A percentile compares a stretch with the other conserved stretches of the same genome.
phyloP scores from a whole-genome alignment of 2,329 filamentous ascomycete genomes.

The Xylariales sp. region DNA sequence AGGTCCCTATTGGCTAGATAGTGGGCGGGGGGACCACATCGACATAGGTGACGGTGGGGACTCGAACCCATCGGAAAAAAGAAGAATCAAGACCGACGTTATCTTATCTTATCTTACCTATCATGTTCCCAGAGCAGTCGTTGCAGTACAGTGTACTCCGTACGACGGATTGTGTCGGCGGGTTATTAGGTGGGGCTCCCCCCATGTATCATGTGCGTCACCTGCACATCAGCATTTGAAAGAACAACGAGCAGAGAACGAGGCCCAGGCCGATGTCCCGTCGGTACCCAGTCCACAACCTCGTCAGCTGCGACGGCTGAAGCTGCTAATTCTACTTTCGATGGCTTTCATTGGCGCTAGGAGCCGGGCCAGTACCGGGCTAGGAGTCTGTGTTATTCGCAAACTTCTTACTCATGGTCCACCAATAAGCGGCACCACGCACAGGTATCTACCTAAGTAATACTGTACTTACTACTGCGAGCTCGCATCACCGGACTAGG shows the following conservation, averaged over 20 bases:
- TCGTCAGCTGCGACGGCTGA: conserved; percentile 20
- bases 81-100: conserved; percentile 17
- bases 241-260: background rate
- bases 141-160: no score
- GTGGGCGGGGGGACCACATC: conserved; percentile 2
- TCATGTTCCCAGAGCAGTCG: no score
- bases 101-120: no score
- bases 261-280: background rate
- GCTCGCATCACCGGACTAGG: conserved; percentile 30
- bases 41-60: conserved; percentile 7
- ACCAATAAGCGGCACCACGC: conserved; percentile 25
- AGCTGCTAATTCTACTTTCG: conserved; percentile 2
- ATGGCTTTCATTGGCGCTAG: conserved; percentile 9
- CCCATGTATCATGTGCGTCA: conserved; percentile 29
- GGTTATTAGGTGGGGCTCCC: background rate
- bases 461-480: no score
- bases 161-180: background rate
- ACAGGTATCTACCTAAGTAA: no score
- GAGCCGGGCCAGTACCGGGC: background rate
- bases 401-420: conserved; percentile 27
- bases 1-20: conserved; percentile 21
- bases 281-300: conserved; percentile 4
- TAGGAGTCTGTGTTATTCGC: background rate
- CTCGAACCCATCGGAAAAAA: conserved; percentile 20
- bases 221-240: conserved; percentile 24